A percentile compares a stretch with the other conserved stretches of the same genome.
Evolutionary conservation across 2,329 filamentous ascomycete genomes (phyloP).

Genomic region (Cladosporium sp.): DNA sequence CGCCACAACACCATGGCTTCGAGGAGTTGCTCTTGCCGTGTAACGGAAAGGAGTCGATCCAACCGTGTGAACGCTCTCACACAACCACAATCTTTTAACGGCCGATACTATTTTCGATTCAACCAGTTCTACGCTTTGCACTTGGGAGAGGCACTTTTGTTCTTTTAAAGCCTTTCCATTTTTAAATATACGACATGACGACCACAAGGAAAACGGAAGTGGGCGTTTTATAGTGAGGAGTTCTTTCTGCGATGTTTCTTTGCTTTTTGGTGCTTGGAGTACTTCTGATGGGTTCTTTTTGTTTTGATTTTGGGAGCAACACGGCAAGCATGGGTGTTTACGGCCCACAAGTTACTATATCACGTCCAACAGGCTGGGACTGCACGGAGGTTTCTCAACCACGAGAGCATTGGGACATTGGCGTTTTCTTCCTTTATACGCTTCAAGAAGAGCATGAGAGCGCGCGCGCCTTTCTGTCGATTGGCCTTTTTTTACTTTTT

Average conservation of each 20-base stretch:
- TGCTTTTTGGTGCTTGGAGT: conserved; percentile 4
- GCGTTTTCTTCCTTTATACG: conserved; percentile 4
- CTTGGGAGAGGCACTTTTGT: neutral
- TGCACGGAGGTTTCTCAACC: conserved; percentile 1
- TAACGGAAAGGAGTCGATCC: neutral
- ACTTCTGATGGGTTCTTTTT: neutral
- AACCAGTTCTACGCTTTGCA: conserved; percentile 1
- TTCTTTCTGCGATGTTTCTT: neutral
- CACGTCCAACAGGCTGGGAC: conserved; percentile 20
- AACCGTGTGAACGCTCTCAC: neutral
- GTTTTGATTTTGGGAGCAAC: neutral
- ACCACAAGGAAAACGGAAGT: conserved; percentile 9
- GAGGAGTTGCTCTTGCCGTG: neutral
- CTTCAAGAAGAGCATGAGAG: neutral
- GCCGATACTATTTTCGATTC: conserved; percentile 8
- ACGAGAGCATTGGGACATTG: conserved; percentile 12
- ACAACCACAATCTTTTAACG: conserved; percentile 6
- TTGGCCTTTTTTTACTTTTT: neutral
- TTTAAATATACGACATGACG: conserved; percentile 15
- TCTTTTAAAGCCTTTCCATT: conserved; percentile 10
- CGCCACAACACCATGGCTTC: neutral
- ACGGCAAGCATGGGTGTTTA: conserved; percentile 7
- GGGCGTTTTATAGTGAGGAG: conserved; percentile 6
- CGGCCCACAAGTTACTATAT: conserved; percentile 1
- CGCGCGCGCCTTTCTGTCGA: neutral